Conservation (phyloP, 2,329 filamentous ascomycete genomes). For the Tolypocladium guangdongense region DNA sequence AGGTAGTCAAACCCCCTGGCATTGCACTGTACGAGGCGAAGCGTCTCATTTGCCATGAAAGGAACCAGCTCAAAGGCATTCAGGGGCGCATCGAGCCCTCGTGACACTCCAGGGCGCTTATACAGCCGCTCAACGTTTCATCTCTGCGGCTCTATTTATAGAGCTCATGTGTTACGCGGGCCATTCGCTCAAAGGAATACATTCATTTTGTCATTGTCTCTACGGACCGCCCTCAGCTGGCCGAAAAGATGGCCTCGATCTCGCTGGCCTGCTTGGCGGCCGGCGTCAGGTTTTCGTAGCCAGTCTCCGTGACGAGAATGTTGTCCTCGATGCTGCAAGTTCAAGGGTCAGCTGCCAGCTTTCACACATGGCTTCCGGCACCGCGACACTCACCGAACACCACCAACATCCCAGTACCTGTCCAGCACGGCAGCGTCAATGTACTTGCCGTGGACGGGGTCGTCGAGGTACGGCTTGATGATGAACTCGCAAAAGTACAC, state of each 20-base stretch:
- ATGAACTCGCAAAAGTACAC: slow-evolving; percentile 91
- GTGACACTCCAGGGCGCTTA: neutral
- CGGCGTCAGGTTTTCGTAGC: slow-evolving; percentile 62
- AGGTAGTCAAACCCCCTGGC: no score
- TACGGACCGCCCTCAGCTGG: neutral
- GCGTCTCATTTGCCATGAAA: no score
- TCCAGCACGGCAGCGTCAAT: slow-evolving; percentile 66
- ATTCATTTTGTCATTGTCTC: no score
- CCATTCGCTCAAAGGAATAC: no score
- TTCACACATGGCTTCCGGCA: no score
- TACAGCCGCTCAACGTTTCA: no score
- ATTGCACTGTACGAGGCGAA: no score
- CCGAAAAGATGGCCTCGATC: slow-evolving; percentile 32
- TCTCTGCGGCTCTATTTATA: no score
- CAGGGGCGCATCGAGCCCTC: neutral
- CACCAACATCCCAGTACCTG: slow-evolving; percentile 73
- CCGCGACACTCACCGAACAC: slow-evolving; percentile 44
- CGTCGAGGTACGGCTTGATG: slow-evolving; percentile 66
- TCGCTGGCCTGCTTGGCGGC: slow-evolving; percentile 57
- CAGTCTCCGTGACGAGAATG: slow-evolving; percentile 57
- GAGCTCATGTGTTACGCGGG: no score
- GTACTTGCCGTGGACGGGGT: slow-evolving; percentile 61
- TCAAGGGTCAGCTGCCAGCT: neutral
- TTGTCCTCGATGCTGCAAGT: slow-evolving; percentile 51
- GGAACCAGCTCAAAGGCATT: no score